Evolutionary conservation across 1,139 yeast species (phyloP), one percentile per base, ranked within the genome.

Genomic region (Yamadazyma spencermartinsiae): DNA sequence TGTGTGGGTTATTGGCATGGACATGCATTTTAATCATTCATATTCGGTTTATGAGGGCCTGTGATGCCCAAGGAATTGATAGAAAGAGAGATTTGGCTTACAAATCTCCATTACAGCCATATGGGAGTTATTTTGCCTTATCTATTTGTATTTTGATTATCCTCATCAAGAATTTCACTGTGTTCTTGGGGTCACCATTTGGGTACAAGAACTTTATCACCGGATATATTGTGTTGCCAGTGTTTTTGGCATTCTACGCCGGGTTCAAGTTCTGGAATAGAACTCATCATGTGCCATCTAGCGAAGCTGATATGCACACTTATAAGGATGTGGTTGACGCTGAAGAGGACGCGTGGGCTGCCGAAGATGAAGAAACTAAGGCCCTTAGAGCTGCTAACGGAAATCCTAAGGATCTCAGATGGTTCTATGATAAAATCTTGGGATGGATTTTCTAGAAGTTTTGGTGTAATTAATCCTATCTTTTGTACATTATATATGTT

Each of bases 141-240:
- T 52, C 75, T 17, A 66, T 82, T 29, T 72, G 84, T 48, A 44
- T 64, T 36, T 35, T 84, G 39, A 69, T 86, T 46, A 72, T 82
- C n/a, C 53, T 85, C 38, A 76, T 82, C 56, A 85, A 86, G 64
- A 84, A 84, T 59, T 84, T 83, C 59, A 81, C 88, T 1, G 89
- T 79, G 4, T 83, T 84, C 63, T 64, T 84, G 51, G 76, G 44
- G 42, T 33, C 81, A 81, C 60, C 76, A 72, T 55, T 80, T 75
- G 64, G 50, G 33, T 56, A 56, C 38, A 51, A 79, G 73, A 63
- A 68, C 24, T 84, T 85, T 54, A 81, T 85, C 53, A 83, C 92
- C 29, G 89, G 90, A 35, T 85, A 85, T 65, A 82, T 85, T 55
- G 86, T 86, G 36, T 70, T 85, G 40, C 92, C 92, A 23, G 79